phyloP scores from a whole-genome alignment of 208 protist species.

The Trypanosoma congolense region DNA sequence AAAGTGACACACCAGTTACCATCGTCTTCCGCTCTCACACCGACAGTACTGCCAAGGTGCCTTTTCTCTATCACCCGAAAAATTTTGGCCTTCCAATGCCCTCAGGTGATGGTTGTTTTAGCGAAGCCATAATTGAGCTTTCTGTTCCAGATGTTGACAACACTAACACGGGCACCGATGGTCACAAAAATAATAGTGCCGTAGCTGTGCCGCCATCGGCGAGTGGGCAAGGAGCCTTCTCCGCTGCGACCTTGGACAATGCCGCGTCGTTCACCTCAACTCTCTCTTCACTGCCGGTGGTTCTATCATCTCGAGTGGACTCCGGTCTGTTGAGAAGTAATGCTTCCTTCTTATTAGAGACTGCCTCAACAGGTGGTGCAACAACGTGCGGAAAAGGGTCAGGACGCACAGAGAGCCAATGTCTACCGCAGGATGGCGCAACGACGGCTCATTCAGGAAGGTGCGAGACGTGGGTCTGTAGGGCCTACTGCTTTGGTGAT shows the following conservation, averaged over 20 bases:
- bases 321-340: too few species aligned
- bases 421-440: neutral
- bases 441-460: neutral
- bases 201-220: neutral
- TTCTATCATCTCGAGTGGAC: neutral
- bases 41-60: slow-evolving; percentile 47
- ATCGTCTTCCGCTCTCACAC: slow-evolving; percentile 77
- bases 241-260: neutral
- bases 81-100: slow-evolving; percentile 55
- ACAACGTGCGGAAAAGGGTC: neutral
- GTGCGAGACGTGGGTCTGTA: slow-evolving; percentile 76
- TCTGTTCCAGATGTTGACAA: slow-evolving; percentile 1
- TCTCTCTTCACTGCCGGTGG: neutral
- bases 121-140: slow-evolving; percentile 24
- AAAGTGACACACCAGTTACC: slow-evolving; percentile 51
- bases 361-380: too few species aligned
- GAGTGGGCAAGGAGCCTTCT: neutral
- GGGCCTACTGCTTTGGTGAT: slow-evolving; percentile 66
- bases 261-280: neutral
- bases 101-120: slow-evolving; percentile 2
- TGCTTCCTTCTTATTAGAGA: too few species aligned
- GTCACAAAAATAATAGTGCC: neutral
- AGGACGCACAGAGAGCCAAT: neutral
- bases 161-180: neutral
- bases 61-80: slow-evolving; percentile 74